phyloP scores from a whole-genome alignment of 495 filamentous ascomycete genomes.

The Margaritispora aquatica region DNA sequence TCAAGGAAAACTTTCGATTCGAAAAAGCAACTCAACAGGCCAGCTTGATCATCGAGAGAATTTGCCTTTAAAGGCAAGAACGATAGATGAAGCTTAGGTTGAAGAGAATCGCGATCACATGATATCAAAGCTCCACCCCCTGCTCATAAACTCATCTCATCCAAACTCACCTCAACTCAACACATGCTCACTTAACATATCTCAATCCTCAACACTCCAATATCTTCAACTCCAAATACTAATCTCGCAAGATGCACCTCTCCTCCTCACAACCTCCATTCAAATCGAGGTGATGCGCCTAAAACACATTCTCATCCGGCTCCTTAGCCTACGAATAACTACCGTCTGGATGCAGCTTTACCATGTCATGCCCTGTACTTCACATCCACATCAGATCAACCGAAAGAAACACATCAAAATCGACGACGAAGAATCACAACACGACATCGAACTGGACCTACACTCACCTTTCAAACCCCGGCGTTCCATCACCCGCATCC shows the following conservation, averaged over 20 bases:
- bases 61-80: too few relatives aligned
- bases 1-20: too few relatives aligned
- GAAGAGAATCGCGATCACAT: not conserved
- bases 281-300: not conserved
- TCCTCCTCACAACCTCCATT: not conserved
- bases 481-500: not conserved
- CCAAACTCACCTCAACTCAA: not conserved
- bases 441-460: not conserved
- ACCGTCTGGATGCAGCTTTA: not conserved
- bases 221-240: not conserved
- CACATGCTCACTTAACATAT: too few relatives aligned
- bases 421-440: conserved; percentile 18
- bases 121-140: not conserved
- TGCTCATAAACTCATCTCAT: not conserved
- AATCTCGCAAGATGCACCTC: not conserved
- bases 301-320: conserved; percentile 2
- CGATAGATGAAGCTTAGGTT: too few relatives aligned
- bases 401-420: conserved; percentile 23
- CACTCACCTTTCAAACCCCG: not conserved
- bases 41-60: too few relatives aligned
- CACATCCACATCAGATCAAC: not conserved
- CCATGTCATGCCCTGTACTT: not conserved
- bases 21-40: too few relatives aligned
- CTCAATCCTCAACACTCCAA: too few relatives aligned
- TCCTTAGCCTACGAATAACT: conserved; percentile 4